Base-by-base conservation (phyloP, 129 eudicot species). In the Centaurea solstitialis region DNA sequence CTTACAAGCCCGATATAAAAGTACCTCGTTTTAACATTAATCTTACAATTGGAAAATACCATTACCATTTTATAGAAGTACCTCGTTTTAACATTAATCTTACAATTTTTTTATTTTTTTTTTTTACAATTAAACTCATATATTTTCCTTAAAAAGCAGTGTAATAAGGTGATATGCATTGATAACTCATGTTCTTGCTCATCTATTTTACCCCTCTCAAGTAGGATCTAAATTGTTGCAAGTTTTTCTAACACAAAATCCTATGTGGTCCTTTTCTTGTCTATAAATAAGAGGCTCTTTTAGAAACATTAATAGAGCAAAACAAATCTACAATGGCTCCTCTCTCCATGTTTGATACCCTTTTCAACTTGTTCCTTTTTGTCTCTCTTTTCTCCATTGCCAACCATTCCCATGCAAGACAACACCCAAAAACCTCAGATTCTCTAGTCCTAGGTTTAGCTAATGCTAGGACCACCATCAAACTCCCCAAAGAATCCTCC, bases 371-470 rank as follows among this genome's bases (percentile, higher is more conserved):
- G 71, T 76, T 81, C 41, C 78, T 84, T 65, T 76, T 82, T 45
- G 20, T 82, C 61, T 72, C 11, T 70, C 72, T 81, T 71, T 71
- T 71, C 65, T 79, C 73, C 76, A 79, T 69, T 69, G 68, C 81
- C 68, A 69, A 76, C 20, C 61, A 69, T 30, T 84, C 85, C 81
- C 85, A 75, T 80, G 97, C 91, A 83, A 76, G 80, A 85, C 82
- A 72, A 1, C 84, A 72, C 7, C 80, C 75, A 15, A 86, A 65
- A 70, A 76, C 50, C 67, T 26, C 88, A 28, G 66, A 77, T 77
- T 89, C 97, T 50, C 59, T 91, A 47, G 76, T 91, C 82, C 83
- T 91, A 65, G 93, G 93, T 62, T 83, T 91, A 81, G 81, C 91
- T 22, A 86, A 84, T 59, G 74, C 90, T 8, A 85, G 86, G 59